These are phyloP conservation scores for Hypoxylon lienhwacheense DNA, from an alignment of 495 filamentous ascomycete genomes.

Conservation along the genomic window DNA sequence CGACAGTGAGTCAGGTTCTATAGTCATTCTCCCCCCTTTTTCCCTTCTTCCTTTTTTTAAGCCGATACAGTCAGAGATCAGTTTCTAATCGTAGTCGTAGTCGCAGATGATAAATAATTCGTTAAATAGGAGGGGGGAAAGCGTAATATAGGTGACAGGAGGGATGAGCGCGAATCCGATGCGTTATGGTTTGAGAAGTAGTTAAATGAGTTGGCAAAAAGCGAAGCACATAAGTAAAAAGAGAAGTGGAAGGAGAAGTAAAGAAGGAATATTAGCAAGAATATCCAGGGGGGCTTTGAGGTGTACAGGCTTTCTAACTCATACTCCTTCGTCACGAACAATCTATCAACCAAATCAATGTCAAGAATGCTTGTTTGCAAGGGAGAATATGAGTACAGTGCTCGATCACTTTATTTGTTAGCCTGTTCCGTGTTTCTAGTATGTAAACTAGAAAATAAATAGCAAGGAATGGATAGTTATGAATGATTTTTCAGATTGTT, in stretches of 20 bases:
- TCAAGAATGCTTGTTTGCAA: slow-evolving; percentile 1
- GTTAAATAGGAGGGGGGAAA: background rate
- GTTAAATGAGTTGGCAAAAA: slow-evolving; percentile 1
- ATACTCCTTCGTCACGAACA: slow-evolving; percentile 16
- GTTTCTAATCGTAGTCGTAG: too few species aligned
- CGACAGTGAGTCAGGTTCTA: slow-evolving; percentile 39
- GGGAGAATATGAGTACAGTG: slow-evolving; percentile 6
- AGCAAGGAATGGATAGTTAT: background rate
- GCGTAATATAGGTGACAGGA: background rate
- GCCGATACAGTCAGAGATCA: background rate
- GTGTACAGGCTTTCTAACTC: slow-evolving; percentile 19
- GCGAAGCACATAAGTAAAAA: background rate
- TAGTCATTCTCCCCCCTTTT: slow-evolving; percentile 40
- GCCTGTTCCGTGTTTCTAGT: background rate
- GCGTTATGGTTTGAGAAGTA: slow-evolving; percentile 3
- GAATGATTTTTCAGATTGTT: background rate
- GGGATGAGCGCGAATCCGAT: slow-evolving; percentile 1
- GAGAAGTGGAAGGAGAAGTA: slow-evolving; percentile 2
- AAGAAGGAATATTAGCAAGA: background rate
- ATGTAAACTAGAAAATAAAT: background rate
- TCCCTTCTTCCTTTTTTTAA: too few species aligned
- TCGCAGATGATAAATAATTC: background rate
- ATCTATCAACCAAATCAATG: background rate
- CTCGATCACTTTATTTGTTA: slow-evolving; percentile 4
- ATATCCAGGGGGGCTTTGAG: slow-evolving; percentile 12